Conservation (phyloP, 1,284 basidiomycete species). For the Schizophyllum amplum region DNA sequence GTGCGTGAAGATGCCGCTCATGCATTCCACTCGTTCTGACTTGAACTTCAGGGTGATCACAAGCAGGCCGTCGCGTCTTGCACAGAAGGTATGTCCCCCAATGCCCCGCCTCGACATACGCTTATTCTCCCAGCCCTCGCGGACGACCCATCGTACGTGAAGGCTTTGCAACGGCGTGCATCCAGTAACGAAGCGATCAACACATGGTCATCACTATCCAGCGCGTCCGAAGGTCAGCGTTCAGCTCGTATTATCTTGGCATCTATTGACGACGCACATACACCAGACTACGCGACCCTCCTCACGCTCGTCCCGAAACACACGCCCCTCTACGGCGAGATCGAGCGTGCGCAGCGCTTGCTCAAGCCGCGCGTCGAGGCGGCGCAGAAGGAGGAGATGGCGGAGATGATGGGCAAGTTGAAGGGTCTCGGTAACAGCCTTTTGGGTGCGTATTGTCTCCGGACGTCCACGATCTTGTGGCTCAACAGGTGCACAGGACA, state of each 20-base stretch:
- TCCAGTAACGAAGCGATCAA: slow-evolving; percentile 73
- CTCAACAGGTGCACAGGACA: slow-evolving; percentile 40
- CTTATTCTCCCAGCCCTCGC: slow-evolving; percentile 52
- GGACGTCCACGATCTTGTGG: neutral
- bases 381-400: slow-evolving; percentile 83
- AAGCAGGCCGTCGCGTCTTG: slow-evolving; percentile 72
- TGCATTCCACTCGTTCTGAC: neutral
- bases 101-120: neutral
- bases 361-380: slow-evolving; percentile 64
- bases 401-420: slow-evolving; percentile 88
- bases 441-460: slow-evolving; percentile 49
- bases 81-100: slow-evolving; percentile 47
- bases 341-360: slow-evolving; percentile 38
- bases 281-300: slow-evolving; percentile 70
- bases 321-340: slow-evolving; percentile 42
- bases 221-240: slow-evolving; percentile 74
- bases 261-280: slow-evolving; percentile 6
- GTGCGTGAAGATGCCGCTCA: slow-evolving; percentile 31
- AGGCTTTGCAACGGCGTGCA: slow-evolving; percentile 85
- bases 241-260: neutral
- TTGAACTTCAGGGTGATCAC: slow-evolving; percentile 53
- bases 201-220: slow-evolving; percentile 76
- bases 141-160: slow-evolving; percentile 81
- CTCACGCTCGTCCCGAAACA: slow-evolving; percentile 51
- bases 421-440: slow-evolving; percentile 90